Percentiles rank a stretch among this genome's conserved stretches.
phyloP scores from a whole-genome alignment of 2,329 filamentous ascomycete species.

The Tympanopsis confertula region DNA sequence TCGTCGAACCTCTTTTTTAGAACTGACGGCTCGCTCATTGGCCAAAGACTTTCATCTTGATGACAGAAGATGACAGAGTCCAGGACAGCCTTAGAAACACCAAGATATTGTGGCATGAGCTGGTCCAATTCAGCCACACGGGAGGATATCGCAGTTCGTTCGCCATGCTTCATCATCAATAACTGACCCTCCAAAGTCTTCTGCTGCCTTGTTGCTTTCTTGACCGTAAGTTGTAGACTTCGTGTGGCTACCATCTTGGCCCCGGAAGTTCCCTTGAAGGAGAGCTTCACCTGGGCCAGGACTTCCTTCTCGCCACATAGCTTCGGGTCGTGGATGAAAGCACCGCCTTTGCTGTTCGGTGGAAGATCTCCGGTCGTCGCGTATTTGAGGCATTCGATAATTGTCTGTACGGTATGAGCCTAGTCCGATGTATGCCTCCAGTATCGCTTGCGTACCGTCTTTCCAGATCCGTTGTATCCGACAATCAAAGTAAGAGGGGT shows the following conservation, averaged over 20 bases:
- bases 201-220: slow-evolving; percentile 63
- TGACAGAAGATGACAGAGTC: slow-evolving; percentile 98
- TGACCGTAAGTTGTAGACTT: slow-evolving; percentile 75
- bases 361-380: slow-evolving; percentile 88
- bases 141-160: slow-evolving; percentile 68
- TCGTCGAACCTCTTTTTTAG: slow-evolving; percentile 94
- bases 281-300: slow-evolving; percentile 79
- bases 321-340: slow-evolving; percentile 97
- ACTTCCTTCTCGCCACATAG: slow-evolving; percentile 79
- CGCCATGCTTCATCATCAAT: slow-evolving; percentile 65
- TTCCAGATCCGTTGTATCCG: slow-evolving; percentile 92
- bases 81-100: slow-evolving; percentile 79
- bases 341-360: slow-evolving; percentile 78
- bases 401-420: slow-evolving; percentile 42
- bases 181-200: slow-evolving; percentile 80
- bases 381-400: slow-evolving; percentile 98
- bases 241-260: slow-evolving; percentile 73
- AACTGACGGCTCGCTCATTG: slow-evolving; percentile 73
- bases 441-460: slow-evolving; percentile 51
- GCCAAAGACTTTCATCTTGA: slow-evolving; percentile 95
- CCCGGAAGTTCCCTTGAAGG: slow-evolving; percentile 69
- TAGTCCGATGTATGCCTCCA: background rate
- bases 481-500: slow-evolving; percentile 91
- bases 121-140: slow-evolving; percentile 71
- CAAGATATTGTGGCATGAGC: slow-evolving; percentile 74